These are phyloP conservation scores for Penicillium canariense DNA, from an alignment of 495 filamentous ascomycete species.

Conservation along the genomic window DNA sequence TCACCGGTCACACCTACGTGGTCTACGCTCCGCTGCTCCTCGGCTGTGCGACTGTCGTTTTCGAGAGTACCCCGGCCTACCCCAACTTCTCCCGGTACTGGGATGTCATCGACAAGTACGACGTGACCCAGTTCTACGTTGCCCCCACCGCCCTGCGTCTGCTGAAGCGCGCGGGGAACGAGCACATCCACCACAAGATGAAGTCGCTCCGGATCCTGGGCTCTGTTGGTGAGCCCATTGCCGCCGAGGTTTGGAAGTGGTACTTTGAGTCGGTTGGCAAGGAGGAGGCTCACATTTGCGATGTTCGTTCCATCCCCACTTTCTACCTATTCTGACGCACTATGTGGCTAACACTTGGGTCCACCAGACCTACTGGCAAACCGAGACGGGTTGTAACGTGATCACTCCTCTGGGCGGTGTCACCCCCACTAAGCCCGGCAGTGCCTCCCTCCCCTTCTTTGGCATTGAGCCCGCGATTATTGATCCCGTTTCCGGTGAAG, in stretches of 20 bases:
- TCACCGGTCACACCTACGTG: slow-evolving; percentile 99
- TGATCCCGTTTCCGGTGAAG: slow-evolving; percentile 91
- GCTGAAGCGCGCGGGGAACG: slow-evolving; percentile 89
- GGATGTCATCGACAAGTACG: slow-evolving; percentile 94
- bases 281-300: slow-evolving; percentile 88
- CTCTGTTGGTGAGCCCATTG: slow-evolving; percentile 98
- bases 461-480: slow-evolving; percentile 98
- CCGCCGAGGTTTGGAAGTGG: slow-evolving; percentile 99
- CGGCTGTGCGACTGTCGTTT: slow-evolving; percentile 94
- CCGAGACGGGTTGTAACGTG: slow-evolving; percentile 95
- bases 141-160: slow-evolving; percentile 91
- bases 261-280: slow-evolving; percentile 96
- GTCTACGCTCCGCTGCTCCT: slow-evolving; percentile 94
- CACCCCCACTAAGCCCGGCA: slow-evolving; percentile 57
- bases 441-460: slow-evolving; percentile 74
- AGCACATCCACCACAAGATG: slow-evolving; percentile 88
- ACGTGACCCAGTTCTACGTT: slow-evolving; percentile 97
- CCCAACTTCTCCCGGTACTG: slow-evolving; percentile 98
- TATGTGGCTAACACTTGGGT: neutral
- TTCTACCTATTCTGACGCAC: neutral
- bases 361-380: slow-evolving; percentile 97
- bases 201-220: slow-evolving; percentile 84
- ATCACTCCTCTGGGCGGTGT: slow-evolving; percentile 57
- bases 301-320: slow-evolving; percentile 61
- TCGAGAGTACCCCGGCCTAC: slow-evolving; percentile 97